Conservation (phyloP, 139 green algal genomes). For the Dunaliella primolecta region DNA sequence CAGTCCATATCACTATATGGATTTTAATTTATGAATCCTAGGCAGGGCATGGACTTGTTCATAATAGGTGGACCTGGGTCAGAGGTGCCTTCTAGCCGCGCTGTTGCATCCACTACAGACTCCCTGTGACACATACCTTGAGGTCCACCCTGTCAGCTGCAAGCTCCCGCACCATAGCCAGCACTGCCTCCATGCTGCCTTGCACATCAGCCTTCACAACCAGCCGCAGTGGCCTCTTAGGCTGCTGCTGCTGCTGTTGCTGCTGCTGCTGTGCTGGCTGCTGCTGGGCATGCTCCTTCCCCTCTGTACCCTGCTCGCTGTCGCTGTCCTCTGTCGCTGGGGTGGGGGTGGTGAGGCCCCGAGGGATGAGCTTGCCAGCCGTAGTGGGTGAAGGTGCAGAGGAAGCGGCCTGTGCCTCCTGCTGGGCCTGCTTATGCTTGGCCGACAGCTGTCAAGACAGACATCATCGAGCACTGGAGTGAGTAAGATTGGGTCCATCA, state of each 20-base stretch:
- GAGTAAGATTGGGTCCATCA: no score
- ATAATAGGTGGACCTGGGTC: no score
- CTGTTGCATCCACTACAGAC: no score
- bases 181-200: slow-evolving; percentile 38
- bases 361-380: not conserved
- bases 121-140: slow-evolving; percentile 19
- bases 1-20: no score
- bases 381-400: not conserved
- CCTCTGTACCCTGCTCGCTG: not conserved
- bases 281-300: no score
- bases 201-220: slow-evolving; percentile 87
- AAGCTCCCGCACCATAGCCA: slow-evolving; percentile 16
- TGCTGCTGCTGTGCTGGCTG: no score
- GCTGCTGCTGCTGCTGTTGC: not conserved
- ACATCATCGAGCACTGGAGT: no score
- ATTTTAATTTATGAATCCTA: no score
- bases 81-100: no score
- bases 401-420: not conserved
- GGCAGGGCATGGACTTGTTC: no score
- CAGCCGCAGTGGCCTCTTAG: slow-evolving; percentile 28
- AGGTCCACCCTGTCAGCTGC: slow-evolving; percentile 11
- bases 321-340: not conserved
- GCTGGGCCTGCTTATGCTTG: not conserved
- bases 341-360: not conserved
- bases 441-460: not conserved